Base-by-base conservation (phyloP, 805 yeast species). In the Tetrapisispora fleetii region DNA sequence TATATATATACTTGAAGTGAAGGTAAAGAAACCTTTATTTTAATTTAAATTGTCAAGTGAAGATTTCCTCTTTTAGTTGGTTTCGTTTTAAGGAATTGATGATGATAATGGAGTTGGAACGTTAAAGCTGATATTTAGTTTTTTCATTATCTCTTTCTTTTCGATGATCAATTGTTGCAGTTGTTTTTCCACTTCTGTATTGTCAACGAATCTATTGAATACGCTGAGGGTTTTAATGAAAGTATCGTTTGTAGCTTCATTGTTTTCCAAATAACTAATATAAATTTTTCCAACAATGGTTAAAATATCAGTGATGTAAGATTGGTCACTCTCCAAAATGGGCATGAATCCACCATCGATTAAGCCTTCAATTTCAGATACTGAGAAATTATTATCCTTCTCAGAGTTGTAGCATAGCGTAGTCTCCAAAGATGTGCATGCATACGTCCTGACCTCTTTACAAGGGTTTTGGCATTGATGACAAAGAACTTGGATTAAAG, bases 381-480 rank as follows among this genome's bases (percentile, higher is more conserved):
- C 21, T 8, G 21, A 7, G 19, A 44, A 27, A 22, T 41, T 41
- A 1, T n/a, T 11, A 32, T 27, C 40, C 21, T 39, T 18, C 14
- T 66, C 61, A 6, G 67, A 58, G 9, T 64, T 55, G 19, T 65
- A 54, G 2, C 63, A 46, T 14, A 69, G 45, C 35, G 80, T 67
- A 5, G 71, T 66, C 50, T 84, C 84, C 44, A 89, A 71, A 0
- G 77, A 63, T 21, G 73, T 73, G 40, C 86, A 66, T 0, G 95
- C 87, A 61, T 74, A 77, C 0, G 75, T 64, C 38, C 96, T 71
- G 10, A 88, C 69, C 58, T 84, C 87, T 18, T 86, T 71, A 60
- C 95, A 85, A 16, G 95, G 95, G 58, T 88, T 88, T 62, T 83
- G 76, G 60, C 95, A 85, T 61, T 88, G 96, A 57, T 84, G 89